phyloP scores from a whole-genome alignment of 192 early-diverging fungal genomes.

The Backusella morwellensis region DNA sequence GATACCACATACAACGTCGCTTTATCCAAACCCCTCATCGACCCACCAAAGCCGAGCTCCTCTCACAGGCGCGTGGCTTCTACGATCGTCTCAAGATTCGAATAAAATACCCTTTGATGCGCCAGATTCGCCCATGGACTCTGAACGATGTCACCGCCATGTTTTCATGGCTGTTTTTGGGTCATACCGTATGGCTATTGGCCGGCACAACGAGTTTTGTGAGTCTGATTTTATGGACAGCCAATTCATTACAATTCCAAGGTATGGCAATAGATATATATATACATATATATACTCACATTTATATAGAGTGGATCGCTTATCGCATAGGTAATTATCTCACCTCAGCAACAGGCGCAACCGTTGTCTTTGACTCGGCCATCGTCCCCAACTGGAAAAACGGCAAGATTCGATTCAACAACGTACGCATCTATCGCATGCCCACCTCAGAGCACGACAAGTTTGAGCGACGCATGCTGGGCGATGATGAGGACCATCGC shows the following conservation, averaged over 20 bases:
- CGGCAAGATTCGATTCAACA: slow-evolving; percentile 82
- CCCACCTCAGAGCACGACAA: slow-evolving; percentile 32
- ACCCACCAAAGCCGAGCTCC: slow-evolving; percentile 47
- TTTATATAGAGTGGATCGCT: slow-evolving; percentile 68
- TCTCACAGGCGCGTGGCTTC: slow-evolving; percentile 57
- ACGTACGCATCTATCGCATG: slow-evolving; percentile 64
- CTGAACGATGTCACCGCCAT: slow-evolving; percentile 89
- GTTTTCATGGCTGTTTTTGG: slow-evolving; percentile 85
- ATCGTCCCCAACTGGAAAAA: slow-evolving; percentile 92
- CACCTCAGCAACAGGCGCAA: slow-evolving; percentile 74
- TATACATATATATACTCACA: slow-evolving; percentile 17
- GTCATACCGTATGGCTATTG: slow-evolving; percentile 81
- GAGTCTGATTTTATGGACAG: slow-evolving; percentile 71
- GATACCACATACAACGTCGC: background rate
- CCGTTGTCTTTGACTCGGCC: slow-evolving; percentile 86
- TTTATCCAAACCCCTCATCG: slow-evolving; percentile 21
- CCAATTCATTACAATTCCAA: slow-evolving; percentile 85
- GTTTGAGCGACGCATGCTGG: slow-evolving; percentile 25
- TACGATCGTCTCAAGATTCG: slow-evolving; percentile 60
- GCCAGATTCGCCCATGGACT: slow-evolving; percentile 71
- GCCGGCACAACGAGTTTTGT: slow-evolving; percentile 89
- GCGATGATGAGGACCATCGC: background rate
- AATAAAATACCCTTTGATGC: slow-evolving; percentile 59
- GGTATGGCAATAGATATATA: slow-evolving; percentile 31
- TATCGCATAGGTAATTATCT: slow-evolving; percentile 77